Evolutionary conservation across 805 yeast genomes (phyloP), one percentile per base, ranked within the genome.

Genomic region (Spathaspora sp.): DNA sequence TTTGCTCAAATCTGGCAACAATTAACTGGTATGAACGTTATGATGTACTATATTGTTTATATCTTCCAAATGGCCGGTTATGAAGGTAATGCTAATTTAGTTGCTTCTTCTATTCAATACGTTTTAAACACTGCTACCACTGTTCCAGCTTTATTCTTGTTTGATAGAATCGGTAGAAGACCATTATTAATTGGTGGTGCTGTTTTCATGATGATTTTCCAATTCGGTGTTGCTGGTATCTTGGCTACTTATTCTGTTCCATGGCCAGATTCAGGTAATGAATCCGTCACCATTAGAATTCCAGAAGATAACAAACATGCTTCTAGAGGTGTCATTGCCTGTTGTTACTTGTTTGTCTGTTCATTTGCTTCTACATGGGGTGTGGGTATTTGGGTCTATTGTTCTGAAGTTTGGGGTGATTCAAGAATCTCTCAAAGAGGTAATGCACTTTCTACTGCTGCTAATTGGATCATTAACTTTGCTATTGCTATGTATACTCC

Each of bases 401-500:
- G 85, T 61, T 80, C 87, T 18, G 90, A 85, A 67, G 76, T 85
- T 50, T 83, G 86, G 80, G 77, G 77, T 57, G 77, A 73, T 59
- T 65, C 69, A 53, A 75, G 82, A 49, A 73, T 81, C 46, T 77
- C 86, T 70, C 82, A 84, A 60, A 81, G 91, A 75, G 86, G 89
- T 51, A 78, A 85, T 56, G 85, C 87, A 48, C 74, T 85, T n/a
- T 77, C 85, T 16, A 82, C 89, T 6, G 74, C 87, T 59, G 82
- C 85, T 50, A 85, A 85, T 75, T 85, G 90, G 90, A 66, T 82
- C 51, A 78, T 79, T 60, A 85, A 84, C 71, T 83, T 83, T 57
- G 85, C 86, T 32, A 79, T 83, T 66, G 87, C 84, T 53, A 81
- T 82, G 85, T 81, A 79, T 64, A 80, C 86, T 10, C 92, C 93